Conservation (phyloP, 176 grass and related monocot species). For the Poa annua region DNA sequence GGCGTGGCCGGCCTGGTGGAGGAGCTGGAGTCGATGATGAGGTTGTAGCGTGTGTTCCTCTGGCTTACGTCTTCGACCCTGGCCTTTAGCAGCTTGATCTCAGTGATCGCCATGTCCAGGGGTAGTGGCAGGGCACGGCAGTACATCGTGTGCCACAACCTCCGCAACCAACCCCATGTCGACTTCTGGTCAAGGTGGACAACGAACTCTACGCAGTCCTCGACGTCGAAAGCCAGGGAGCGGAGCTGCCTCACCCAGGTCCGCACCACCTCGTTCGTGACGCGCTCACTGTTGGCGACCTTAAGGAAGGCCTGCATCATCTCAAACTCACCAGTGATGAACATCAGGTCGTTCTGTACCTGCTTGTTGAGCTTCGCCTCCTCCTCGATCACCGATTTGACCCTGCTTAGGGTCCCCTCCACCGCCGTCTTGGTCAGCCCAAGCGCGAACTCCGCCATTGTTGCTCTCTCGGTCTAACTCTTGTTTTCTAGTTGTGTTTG, state of each 20-base stretch:
- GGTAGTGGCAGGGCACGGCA: background rate
- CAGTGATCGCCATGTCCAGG: background rate
- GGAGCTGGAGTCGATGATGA: background rate
- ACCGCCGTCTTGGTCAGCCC: slow-evolving; percentile 10
- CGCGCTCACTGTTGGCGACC: background rate
- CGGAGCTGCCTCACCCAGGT: slow-evolving; percentile 5
- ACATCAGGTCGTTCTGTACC: background rate
- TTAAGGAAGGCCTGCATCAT: background rate
- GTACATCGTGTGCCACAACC: background rate
- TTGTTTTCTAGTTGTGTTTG: background rate
- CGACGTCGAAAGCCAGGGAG: background rate
- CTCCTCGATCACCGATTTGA: background rate
- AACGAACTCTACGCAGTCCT: background rate
- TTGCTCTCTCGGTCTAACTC: background rate
- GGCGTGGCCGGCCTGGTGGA: background rate
- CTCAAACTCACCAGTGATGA: background rate
- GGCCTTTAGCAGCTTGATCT: background rate
- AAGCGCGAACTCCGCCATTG: background rate
- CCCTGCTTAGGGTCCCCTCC: background rate
- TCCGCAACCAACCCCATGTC: background rate
- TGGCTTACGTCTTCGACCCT: background rate
- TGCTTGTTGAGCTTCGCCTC: background rate
- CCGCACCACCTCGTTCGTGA: background rate
- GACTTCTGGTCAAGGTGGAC: background rate
- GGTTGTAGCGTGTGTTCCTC: background rate